Evolutionary conservation across 73 alveolate species (phyloP).

Genomic region (Paraurostyla sp.): DNA sequence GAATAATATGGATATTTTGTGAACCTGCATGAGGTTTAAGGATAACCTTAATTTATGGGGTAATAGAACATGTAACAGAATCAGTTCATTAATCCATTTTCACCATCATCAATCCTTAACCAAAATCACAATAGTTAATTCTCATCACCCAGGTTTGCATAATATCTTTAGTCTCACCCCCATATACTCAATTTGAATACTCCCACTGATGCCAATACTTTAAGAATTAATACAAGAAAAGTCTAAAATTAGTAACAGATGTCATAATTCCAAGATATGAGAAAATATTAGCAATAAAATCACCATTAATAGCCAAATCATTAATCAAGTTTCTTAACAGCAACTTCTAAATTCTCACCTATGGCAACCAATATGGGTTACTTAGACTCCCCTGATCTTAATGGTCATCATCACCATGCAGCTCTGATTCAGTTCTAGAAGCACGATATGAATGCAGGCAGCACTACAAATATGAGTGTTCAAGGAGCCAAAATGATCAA

Average conservation of each 20-base stretch:
- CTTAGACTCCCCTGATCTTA: background rate
- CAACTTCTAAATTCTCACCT: background rate
- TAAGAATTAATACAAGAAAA: background rate
- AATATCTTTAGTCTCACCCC: background rate
- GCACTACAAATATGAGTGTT: background rate
- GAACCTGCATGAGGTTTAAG: background rate
- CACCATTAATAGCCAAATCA: background rate
- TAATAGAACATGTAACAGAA: background rate
- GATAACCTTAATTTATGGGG: background rate
- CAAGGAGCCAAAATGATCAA: background rate
- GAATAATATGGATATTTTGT: background rate
- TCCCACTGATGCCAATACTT: conserved; percentile 12
- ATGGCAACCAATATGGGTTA: background rate
- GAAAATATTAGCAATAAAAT: background rate
- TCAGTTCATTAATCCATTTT: background rate
- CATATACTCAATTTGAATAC: background rate
- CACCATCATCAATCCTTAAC: conserved; percentile 26
- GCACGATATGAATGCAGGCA: no score
- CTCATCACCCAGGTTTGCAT: background rate
- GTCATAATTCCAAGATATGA: background rate
- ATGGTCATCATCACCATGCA: background rate
- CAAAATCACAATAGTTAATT: background rate
- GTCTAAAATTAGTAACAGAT: conserved; percentile 26
- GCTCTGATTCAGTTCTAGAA: no score
- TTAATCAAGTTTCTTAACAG: no score